A percentile compares a stretch with the other conserved stretches of the same genome.
Evolutionary conservation across 176 grass and related monocot genomes (phyloP).

Genomic region (Oryza longistaminata): DNA sequence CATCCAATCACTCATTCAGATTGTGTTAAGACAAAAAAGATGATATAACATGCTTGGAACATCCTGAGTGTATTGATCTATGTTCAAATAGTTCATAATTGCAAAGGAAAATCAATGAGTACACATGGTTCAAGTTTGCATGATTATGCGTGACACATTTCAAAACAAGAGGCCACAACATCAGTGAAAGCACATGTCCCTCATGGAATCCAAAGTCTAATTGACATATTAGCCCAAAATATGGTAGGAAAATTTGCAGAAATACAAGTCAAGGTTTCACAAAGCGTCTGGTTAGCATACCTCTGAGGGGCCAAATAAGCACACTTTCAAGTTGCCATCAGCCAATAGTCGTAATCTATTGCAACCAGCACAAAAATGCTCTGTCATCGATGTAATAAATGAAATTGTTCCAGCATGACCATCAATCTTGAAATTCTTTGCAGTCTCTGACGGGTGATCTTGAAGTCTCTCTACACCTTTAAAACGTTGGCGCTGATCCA

Average conservation of each 20-base stretch:
- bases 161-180: background rate
- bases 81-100: background rate
- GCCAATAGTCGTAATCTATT: constrained; percentile 86
- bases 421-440: constrained; percentile 91
- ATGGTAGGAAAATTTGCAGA: background rate
- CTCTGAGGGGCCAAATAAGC: constrained; percentile 96
- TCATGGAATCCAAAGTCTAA: background rate
- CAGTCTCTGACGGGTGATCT: constrained; percentile 88
- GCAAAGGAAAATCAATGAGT: background rate
- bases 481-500: constrained; percentile 61
- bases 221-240: background rate
- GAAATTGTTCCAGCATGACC: constrained; percentile 86
- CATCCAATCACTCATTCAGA: background rate
- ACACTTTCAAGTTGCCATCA: constrained; percentile 98
- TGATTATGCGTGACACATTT: background rate
- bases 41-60: background rate
- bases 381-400: constrained; percentile 99
- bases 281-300: constrained; percentile 40
- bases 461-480: constrained; percentile 78
- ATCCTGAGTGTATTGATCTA: background rate
- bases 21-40: background rate
- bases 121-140: background rate
- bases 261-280: background rate
- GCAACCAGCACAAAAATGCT: constrained; percentile 96
- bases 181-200: background rate